Evolutionary conservation across 257 asterid species (phyloP).

Genomic region (Nicotiana knightiana): DNA sequence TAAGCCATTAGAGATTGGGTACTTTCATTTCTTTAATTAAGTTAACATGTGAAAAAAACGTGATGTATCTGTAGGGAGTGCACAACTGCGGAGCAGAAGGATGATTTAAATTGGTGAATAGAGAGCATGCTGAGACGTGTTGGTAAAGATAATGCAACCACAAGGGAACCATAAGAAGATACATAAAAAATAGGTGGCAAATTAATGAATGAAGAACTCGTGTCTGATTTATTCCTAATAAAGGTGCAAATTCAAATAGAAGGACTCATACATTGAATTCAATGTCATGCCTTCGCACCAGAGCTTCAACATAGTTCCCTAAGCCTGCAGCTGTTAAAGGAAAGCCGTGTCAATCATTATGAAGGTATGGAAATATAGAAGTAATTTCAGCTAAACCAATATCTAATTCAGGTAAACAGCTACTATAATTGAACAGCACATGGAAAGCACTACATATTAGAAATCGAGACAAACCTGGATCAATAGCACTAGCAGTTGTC

Average conservation of each 20-base stretch:
- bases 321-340: slow-evolving; percentile 78
- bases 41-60: not conserved
- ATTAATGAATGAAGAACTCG: not conserved
- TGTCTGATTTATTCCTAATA: not conserved
- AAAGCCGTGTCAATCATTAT: slow-evolving; percentile 12
- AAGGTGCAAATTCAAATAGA: not conserved
- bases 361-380: not conserved
- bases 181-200: not conserved
- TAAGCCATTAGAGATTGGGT: not conserved
- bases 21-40: not conserved
- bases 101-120: not conserved
- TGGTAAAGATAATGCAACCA: not conserved
- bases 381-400: not conserved
- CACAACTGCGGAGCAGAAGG: not conserved
- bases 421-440: not conserved
- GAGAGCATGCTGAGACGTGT: not conserved
- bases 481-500: slow-evolving; percentile 63
- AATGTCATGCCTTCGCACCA: slow-evolving; percentile 84
- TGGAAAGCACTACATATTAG: not conserved
- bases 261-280: slow-evolving; percentile 70
- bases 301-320: slow-evolving; percentile 93
- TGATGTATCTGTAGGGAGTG: not conserved
- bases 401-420: not conserved
- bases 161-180: not conserved
- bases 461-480: slow-evolving; percentile 49